phyloP scores from a whole-genome alignment of 768 basidiomycete genomes.

The Trichaptum fuscoviolaceum region DNA sequence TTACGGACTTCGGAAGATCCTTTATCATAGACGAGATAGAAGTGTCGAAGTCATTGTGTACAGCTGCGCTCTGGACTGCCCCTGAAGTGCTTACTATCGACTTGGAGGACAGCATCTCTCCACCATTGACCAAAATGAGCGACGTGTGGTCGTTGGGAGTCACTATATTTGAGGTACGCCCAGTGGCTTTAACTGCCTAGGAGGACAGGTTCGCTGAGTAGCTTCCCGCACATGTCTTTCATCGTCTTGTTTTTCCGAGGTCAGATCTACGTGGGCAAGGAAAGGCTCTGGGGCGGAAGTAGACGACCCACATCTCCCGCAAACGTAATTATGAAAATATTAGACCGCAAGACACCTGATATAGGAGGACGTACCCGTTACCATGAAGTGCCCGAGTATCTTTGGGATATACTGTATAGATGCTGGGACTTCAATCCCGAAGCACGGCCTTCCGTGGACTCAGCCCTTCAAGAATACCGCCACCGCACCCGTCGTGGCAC shows the following conservation, averaged over 20 bases:
- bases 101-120: neutral
- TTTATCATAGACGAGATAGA: slow-evolving; percentile 27
- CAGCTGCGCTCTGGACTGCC: neutral
- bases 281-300: neutral
- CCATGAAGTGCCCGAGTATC: neutral
- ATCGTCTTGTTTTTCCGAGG: neutral
- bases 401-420: neutral
- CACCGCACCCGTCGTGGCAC: neutral
- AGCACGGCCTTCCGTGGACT: neutral
- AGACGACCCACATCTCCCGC: neutral
- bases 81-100: slow-evolving; percentile 1
- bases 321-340: neutral
- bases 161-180: neutral
- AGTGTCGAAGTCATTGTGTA: neutral
- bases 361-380: neutral
- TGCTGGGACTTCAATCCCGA: neutral
- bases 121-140: neutral
- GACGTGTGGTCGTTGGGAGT: slow-evolving; percentile 4
- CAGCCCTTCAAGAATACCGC: neutral
- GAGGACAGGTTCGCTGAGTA: neutral
- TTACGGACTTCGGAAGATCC: slow-evolving; percentile 55
- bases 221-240: too few relatives aligned
- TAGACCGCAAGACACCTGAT: neutral
- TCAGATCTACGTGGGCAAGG: neutral
- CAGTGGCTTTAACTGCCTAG: neutral